Evolutionary conservation across 75 land plant species (phyloP), one percentile per base, ranked within the genome.

Genomic region (Ceratopteris richardii): DNA sequence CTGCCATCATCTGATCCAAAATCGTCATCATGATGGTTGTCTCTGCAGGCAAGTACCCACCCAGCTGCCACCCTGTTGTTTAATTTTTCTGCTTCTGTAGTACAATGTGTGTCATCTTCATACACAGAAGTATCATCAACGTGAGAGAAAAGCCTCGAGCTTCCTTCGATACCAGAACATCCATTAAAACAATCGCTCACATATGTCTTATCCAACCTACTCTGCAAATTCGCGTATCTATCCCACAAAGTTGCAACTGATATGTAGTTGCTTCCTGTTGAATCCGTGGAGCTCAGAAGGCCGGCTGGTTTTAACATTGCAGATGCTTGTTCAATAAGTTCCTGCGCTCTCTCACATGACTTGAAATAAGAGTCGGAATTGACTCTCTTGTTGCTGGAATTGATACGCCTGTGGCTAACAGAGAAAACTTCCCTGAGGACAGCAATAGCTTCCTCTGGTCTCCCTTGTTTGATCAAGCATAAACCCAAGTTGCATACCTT

Each of bases 361-460:
- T 71, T 71, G 5, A 71, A 31, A 69, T 71, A 62, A 0, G 74
- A 71, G 50, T 65, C 74, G 1, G 69, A 47, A 0, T 61, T 51
- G 26, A 3, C 19, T 19, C 53, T 16, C 36, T n/a, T 46, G 48
- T 20, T 20, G n/a, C n/a, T n/a, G n/a, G n/a, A n/a, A n/a, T n/a
- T n/a, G n/a, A n/a, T n/a, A n/a, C n/a, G n/a, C 6, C 18, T 14
- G 7, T 48, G 14, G 24, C 4, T 22, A 4, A 14, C 1, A 24
- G 21, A 44, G 19, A 12, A 62, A 51, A 85, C 88, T 44, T 77
- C 57, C 26, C 75, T 57, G 1, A 94, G 80, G 20, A 78, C 80
- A 17, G 77, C 64, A 44, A 83, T 94, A 5, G 72, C 72, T 20
- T 70, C 72, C 17, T 70, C 70, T 1, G 25, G 2, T 39, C 41